Evolutionary conservation across 176 grass and related monocot genomes (phyloP), one percentile per base, ranked within the genome.

Genomic region (sorghum (Sorghum bicolor)): DNA sequence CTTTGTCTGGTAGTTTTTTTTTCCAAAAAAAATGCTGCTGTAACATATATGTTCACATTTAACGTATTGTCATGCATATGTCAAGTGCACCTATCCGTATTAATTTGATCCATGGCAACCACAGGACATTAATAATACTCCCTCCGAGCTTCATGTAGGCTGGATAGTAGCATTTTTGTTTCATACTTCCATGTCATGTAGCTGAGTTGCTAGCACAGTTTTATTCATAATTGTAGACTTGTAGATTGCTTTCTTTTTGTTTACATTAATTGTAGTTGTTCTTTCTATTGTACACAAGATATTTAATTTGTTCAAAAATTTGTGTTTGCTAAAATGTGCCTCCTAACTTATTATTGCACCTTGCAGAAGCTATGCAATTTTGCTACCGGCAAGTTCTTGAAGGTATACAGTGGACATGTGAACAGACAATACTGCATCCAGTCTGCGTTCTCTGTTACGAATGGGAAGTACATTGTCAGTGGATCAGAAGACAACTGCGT

Each of bases 291-390:
- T 19, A 43, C 8, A 3, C 9, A 38, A 80, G 13, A 45, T 70
- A 44, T 20, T 40, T 70, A 8, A 65, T 74, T 50, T 19, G 62
- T 78, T 78, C 2, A 24, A 53, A 47, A 40, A 20, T 61, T 61
- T 34, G 24, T 62, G 60, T 12, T 74, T 75, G 44, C 28, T 77
- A 67, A 82, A 77, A 64, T 40, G 2, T 77, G 28, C 77, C 40
- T 76, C 20, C 73, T 82, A 25, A 86, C 22, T 83, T 64, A 24
- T 81, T 83, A 11, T 83, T 72, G 43, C 22, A 76, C 71, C 33
- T 79, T 84, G 77, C 88, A 97, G 95, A 97, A 94, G 82, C 70
- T 97, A 63, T 97, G 90, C 84, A 97, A 97, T 26, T 90, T 88
- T 72, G 77, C 92, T 28, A 89, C 87, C 5, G 86, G 84, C 58